A percentile compares a stretch with the other conserved stretches of the same genome.
Evolutionary conservation across 2,329 filamentous ascomycete species (phyloP).

Genomic region (Xylaria sp.): DNA sequence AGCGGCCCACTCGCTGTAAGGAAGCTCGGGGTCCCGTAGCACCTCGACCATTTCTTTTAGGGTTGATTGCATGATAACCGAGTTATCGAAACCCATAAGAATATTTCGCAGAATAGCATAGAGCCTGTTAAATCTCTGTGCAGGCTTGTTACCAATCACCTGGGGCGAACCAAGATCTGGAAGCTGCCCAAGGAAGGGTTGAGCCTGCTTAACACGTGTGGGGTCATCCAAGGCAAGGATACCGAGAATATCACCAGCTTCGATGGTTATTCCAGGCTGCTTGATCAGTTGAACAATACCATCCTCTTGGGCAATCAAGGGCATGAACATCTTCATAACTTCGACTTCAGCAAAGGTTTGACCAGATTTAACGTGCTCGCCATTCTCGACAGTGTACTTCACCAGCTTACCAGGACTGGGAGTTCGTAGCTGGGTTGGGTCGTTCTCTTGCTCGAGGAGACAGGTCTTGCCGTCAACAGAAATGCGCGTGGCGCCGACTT

Average conservation of each 20-base stretch:
- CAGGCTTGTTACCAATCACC: conserved; percentile 88
- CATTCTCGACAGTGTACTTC: conserved; percentile 97
- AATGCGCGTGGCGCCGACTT: conserved; percentile 92
- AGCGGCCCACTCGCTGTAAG: conserved; percentile 95
- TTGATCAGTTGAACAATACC: conserved; percentile 98
- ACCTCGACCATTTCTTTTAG: conserved; percentile 92
- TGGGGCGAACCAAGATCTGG: conserved; percentile 88
- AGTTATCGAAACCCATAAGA: conserved; percentile 94
- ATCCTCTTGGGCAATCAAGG: conserved; percentile 91
- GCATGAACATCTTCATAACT: conserved; percentile 99
- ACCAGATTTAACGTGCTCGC: conserved; percentile 89
- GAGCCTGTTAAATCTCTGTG: conserved; percentile 84
- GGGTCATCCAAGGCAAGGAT: conserved; percentile 96
- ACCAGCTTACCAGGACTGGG: conserved; percentile 97
- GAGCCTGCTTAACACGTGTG: conserved; percentile 93
- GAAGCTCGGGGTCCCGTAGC: conserved; percentile 87
- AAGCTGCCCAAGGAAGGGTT: conserved; percentile 91
- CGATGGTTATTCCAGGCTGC: conserved; percentile 96
- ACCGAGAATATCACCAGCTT: conserved; percentile 98
- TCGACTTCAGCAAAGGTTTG: conserved; percentile 97
- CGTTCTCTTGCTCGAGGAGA: conserved; percentile 97
- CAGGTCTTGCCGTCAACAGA: conserved; percentile 99
- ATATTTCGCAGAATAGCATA: conserved; percentile 87
- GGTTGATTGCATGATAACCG: conserved; percentile 90
- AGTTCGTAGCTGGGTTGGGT: conserved; percentile 94